Percentiles rank a stretch among this genome's conserved stretches.
Evolutionary conservation across 805 yeast genomes (phyloP).

Genomic region (Scheffersomyces spartinae): DNA sequence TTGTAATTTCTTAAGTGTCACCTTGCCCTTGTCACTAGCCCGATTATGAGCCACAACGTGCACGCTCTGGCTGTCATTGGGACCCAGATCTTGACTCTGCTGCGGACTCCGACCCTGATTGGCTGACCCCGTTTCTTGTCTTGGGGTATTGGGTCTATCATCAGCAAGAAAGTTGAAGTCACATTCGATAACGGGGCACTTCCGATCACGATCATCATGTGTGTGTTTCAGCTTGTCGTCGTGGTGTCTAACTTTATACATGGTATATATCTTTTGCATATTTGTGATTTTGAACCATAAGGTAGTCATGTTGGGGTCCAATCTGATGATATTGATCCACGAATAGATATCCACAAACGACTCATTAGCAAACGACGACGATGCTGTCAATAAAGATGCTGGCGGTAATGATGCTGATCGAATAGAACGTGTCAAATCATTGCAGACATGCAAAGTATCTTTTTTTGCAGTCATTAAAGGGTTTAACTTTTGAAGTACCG

Average conservation of each 20-base stretch:
- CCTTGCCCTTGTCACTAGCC: constrained; percentile 1
- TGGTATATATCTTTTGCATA: constrained; percentile 27
- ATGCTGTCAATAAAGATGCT: too few relatives aligned
- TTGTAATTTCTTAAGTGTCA: constrained; percentile 10
- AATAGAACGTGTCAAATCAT: too few relatives aligned
- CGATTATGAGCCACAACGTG: neutral
- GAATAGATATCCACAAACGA: constrained; percentile 18
- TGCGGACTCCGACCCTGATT: neutral
- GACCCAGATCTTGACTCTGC: neutral
- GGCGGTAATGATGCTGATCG: too few relatives aligned
- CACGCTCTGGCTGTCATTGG: neutral
- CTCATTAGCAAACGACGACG: too few relatives aligned
- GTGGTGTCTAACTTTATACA: constrained; percentile 12
- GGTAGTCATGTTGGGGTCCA: constrained; percentile 28
- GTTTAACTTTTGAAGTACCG: constrained; percentile 13
- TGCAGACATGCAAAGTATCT: too few relatives aligned
- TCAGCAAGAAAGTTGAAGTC: constrained; percentile 26
- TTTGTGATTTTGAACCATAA: constrained; percentile 30
- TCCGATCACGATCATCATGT: constrained; percentile 3
- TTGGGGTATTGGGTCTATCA: constrained; percentile 4
- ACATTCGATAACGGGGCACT: constrained; percentile 30
- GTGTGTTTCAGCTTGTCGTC: constrained; percentile 1
- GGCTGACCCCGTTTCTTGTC: neutral
- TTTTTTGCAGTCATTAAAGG: too few relatives aligned
- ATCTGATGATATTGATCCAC: constrained; percentile 26